These are phyloP conservation scores for Amphichorda felina DNA, from an alignment of 2,329 filamentous ascomycete species.

Conservation along the genomic window DNA sequence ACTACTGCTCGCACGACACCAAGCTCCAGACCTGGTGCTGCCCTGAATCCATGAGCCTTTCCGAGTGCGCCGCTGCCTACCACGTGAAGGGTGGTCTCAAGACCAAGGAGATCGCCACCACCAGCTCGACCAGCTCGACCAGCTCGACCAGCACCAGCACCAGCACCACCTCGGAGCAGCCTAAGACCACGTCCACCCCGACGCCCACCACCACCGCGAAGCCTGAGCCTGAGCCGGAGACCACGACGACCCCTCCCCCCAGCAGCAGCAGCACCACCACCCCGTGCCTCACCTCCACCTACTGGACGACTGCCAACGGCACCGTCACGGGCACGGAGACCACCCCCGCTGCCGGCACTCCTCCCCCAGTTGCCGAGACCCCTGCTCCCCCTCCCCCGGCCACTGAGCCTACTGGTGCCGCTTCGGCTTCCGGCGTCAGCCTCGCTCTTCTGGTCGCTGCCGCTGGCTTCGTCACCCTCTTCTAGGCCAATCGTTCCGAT, in stretches of 20 bases:
- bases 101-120: constrained; percentile 17
- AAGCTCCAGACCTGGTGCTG: constrained; percentile 46
- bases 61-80: constrained; percentile 40
- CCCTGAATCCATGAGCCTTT: constrained; percentile 39
- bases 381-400: constrained; percentile 8
- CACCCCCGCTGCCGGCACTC: constrained; percentile 6
- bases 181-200: constrained; percentile 12
- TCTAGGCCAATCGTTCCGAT: too few relatives aligned
- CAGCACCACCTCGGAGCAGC: too few relatives aligned
- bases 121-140: constrained; percentile 7
- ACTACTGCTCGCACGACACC: constrained; percentile 48
- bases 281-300: constrained; percentile 12
- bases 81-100: constrained; percentile 33
- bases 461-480: constrained; percentile 18
- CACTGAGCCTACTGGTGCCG: constrained; percentile 12
- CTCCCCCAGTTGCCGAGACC: constrained; percentile 7
- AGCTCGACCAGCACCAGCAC: constrained; percentile 14
- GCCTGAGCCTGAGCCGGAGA: constrained; percentile 9
- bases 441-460: constrained; percentile 22
- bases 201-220: constrained; percentile 7
- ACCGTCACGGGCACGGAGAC: constrained; percentile 19
- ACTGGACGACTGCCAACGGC: constrained; percentile 16
- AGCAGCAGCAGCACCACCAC: constrained; percentile 13
- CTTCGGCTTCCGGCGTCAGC: constrained; percentile 19
- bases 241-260: constrained; percentile 13